phyloP scores from a whole-genome alignment of 2,329 filamentous ascomycete genomes.

The Diplodia sapinea region DNA sequence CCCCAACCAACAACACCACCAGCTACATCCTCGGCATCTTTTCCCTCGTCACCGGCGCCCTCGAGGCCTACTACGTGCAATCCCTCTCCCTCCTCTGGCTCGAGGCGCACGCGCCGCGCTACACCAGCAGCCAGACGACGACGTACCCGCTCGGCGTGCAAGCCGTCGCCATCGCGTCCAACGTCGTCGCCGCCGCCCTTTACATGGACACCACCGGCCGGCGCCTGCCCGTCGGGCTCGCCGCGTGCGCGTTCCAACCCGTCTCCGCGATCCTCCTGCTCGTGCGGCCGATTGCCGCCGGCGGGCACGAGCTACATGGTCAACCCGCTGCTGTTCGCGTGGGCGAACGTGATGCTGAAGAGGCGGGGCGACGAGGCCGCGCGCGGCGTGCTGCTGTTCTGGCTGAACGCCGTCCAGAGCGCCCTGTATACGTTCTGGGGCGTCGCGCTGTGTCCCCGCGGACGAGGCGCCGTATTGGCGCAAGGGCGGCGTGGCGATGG shows the following conservation, averaged over 20 bases:
- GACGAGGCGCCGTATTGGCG: constrained; percentile 53
- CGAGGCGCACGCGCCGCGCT: constrained; percentile 50
- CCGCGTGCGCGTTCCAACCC: constrained; percentile 45
- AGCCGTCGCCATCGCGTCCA: constrained; percentile 62
- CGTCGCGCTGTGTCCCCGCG: constrained; percentile 51
- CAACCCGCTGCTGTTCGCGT: constrained; percentile 50
- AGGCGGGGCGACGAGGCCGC: constrained; percentile 51
- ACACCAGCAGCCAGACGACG: constrained; percentile 48
- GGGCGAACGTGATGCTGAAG: constrained; percentile 49
- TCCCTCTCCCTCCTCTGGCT: constrained; percentile 43
- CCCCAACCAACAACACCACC: constrained; percentile 33
- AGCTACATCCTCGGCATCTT: constrained; percentile 51
- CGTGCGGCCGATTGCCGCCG: constrained; percentile 42
- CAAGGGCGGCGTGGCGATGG: constrained; percentile 48
- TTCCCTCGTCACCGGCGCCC: constrained; percentile 45
- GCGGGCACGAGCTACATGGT: constrained; percentile 50
- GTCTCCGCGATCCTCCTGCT: constrained; percentile 45
- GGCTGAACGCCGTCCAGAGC: constrained; percentile 51
- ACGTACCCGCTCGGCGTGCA: constrained; percentile 64
- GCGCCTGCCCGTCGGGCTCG: constrained; percentile 45
- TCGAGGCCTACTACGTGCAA: constrained; percentile 42
- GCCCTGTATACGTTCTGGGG: constrained; percentile 56
- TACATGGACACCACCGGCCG: constrained; percentile 48
- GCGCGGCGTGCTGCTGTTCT: constrained; percentile 49
- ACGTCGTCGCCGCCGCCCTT: constrained; percentile 46